Evolutionary conservation across 1,284 basidiomycete genomes (phyloP).

Genomic region (Apiotrichum mycotoxinovorans): DNA sequence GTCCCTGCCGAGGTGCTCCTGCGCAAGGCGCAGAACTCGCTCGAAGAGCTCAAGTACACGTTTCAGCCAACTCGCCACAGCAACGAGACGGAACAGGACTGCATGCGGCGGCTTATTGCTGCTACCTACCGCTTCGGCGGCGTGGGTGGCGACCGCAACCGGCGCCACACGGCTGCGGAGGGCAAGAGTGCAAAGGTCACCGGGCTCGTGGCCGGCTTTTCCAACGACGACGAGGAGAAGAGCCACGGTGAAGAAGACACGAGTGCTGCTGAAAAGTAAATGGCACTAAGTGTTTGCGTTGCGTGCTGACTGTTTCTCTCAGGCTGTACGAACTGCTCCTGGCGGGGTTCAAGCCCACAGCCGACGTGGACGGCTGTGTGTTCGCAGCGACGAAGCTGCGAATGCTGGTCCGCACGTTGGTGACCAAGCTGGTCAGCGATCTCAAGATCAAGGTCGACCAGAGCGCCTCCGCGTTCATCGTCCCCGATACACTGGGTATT

Average conservation of each 20-base stretch:
- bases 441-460: slow-evolving; percentile 31
- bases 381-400: slow-evolving; percentile 29
- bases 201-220: slow-evolving; percentile 14
- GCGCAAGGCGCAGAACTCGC: slow-evolving; percentile 15
- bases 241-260: background rate
- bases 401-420: slow-evolving; percentile 20
- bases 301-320: background rate
- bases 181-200: slow-evolving; percentile 28
- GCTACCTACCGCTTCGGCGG: slow-evolving; percentile 29
- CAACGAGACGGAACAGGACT: slow-evolving; percentile 25
- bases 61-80: slow-evolving; percentile 17
- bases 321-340: slow-evolving; percentile 10
- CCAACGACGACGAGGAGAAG: slow-evolving; percentile 3
- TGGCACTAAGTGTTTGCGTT: background rate
- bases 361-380: background rate
- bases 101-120: slow-evolving; percentile 16
- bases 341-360: slow-evolving; percentile 25
- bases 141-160: slow-evolving; percentile 28
- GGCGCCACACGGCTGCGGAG: slow-evolving; percentile 10
- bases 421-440: slow-evolving; percentile 18
- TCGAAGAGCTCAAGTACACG: slow-evolving; percentile 22
- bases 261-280: slow-evolving; percentile 31
- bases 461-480: slow-evolving; percentile 36
- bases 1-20: slow-evolving; percentile 27
- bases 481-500: slow-evolving; percentile 33